Conservation (phyloP, 768 basidiomycete genomes). For the Grammothele lineata region DNA sequence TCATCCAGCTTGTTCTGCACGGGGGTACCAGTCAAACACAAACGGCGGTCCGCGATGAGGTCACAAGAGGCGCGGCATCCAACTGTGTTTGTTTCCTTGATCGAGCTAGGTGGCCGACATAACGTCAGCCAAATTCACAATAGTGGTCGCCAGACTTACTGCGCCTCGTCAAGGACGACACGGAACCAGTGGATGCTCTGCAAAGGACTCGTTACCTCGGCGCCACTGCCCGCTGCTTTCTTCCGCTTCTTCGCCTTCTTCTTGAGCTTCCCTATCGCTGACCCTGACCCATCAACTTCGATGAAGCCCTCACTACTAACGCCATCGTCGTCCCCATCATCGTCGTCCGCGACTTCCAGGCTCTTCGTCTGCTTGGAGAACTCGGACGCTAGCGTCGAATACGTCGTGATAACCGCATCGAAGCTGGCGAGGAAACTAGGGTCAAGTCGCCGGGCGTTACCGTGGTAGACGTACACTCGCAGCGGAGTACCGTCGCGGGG, state of each 20-base stretch:
- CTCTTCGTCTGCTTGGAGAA: conserved; percentile 85
- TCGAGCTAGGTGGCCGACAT: conserved; percentile 65
- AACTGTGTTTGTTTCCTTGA: conserved; percentile 94
- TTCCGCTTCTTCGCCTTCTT: conserved; percentile 74
- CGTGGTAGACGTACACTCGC: conserved; percentile 96
- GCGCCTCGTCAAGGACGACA: conserved; percentile 90
- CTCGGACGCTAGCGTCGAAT: conserved; percentile 92
- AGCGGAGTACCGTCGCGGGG: conserved; percentile 37
- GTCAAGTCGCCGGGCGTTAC: conserved; percentile 81
- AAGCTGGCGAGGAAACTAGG: conserved; percentile 87
- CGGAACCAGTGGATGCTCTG: conserved; percentile 97
- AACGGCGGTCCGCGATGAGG: conserved; percentile 85
- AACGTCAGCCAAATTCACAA: conserved; percentile 4
- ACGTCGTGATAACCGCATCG: conserved; percentile 97
- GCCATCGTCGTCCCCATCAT: conserved; percentile 70
- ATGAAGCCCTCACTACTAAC: conserved; percentile 52
- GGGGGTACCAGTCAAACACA: conserved; percentile 96
- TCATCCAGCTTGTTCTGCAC: conserved; percentile 99
- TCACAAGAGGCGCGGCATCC: conserved; percentile 95
- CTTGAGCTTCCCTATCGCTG: conserved; percentile 51
- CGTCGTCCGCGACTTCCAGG: conserved; percentile 50
- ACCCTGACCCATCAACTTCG: conserved; percentile 67
- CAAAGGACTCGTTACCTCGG: conserved; percentile 68
- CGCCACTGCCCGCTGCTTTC: conserved; percentile 30
- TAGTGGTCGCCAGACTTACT: conserved; percentile 65